Conservation (phyloP, 176 grass and related monocot genomes). For the Musa beccarii region DNA sequence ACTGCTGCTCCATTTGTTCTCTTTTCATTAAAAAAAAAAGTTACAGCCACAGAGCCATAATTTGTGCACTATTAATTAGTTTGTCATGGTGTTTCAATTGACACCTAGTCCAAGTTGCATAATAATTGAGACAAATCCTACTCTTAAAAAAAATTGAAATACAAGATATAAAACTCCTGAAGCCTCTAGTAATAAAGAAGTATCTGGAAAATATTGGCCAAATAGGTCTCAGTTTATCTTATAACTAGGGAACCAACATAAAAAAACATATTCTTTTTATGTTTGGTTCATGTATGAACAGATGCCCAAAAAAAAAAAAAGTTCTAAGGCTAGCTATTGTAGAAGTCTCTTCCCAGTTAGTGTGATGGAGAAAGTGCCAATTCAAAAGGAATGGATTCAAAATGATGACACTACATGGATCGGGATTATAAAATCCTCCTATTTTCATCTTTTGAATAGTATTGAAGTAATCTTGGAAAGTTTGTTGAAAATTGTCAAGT, state of each 20-base stretch:
- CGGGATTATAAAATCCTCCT: not conserved
- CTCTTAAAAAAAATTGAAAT: too few species aligned
- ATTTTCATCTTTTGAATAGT: constrained; percentile 6
- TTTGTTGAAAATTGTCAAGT: not conserved
- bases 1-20: too few species aligned
- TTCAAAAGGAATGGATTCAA: constrained; percentile 1
- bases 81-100: too few species aligned
- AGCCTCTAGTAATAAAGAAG: too few species aligned
- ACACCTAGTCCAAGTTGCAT: too few species aligned
- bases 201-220: too few species aligned
- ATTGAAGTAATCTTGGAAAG: not conserved
- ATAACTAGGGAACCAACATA: not conserved
- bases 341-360: not conserved
- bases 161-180: too few species aligned
- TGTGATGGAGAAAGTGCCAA: not conserved
- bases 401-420: not conserved
- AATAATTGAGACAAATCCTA: too few species aligned
- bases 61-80: too few species aligned
- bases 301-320: not conserved
- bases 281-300: not conserved
- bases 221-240: too few species aligned
- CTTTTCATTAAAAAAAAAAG: too few species aligned
- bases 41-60: too few species aligned
- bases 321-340: not conserved
- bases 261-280: not conserved